Base-by-base conservation (phyloP, 2,329 filamentous ascomycete genomes). In the Dendrostoma leiphaemia region DNA sequence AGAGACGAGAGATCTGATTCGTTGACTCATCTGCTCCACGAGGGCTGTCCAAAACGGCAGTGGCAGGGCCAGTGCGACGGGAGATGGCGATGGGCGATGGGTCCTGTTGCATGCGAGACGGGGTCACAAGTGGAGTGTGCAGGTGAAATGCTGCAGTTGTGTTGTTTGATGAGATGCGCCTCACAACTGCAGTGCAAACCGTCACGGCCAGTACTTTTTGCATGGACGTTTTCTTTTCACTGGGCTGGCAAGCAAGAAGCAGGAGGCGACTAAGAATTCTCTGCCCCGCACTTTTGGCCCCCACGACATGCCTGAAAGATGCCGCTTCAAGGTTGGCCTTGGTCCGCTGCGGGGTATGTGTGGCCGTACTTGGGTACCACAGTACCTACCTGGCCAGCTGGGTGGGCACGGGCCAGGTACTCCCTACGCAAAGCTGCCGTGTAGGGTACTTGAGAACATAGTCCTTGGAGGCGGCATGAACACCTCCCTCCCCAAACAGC, bases 231-330 rank as follows among this genome's bases (percentile, higher is more conserved):
- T n/a, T 41, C n/a, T 8, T 41, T 24, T 24, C 24, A 3, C 24
- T 34, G 34, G 26, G 28, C 12, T 28, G 24, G 17, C 40, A 19
- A 26, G 7, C 37, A 21, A 13, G 9, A 12, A 44, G 40, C 15
- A 26, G 9, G 24, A 15, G 6, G 17, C 24, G n/a, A n/a, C 21
- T 46, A 23, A 34, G 44, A 24, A 32, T 7, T 4, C 15, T 10
- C 5, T 56, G 53, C 53, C 53, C 53, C 53, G 48, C 53, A 34
- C 34, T 56, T 56, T 28, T 9, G 48, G 48, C 29, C 53, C 53
- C 53, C 53, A 56, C 43, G 13, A 15, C 24, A 17, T 5, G 38
- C n/a, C n/a, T n/a, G n/a, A n/a, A n/a, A n/a, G n/a, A n/a, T n/a
- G n/a, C n/a, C n/a, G n/a, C n/a, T n/a, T n/a, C n/a, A n/a, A n/a